Evolutionary conservation across 306 rosid species (phyloP), one percentile per base, ranked within the genome.

Genomic region (Malus sylvestris): DNA sequence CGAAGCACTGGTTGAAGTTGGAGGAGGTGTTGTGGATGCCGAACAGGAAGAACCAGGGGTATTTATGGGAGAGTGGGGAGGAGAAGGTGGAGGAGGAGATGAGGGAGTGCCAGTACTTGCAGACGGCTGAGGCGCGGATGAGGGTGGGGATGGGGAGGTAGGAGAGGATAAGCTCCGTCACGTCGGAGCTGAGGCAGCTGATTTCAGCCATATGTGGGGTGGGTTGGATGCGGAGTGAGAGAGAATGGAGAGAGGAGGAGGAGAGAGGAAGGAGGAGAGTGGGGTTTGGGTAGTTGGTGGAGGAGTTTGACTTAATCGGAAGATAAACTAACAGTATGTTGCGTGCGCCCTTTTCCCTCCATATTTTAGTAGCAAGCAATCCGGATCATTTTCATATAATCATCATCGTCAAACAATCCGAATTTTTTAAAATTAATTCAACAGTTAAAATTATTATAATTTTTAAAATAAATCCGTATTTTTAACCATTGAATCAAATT

Each of bases 21-120:
- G 93, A 86, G 63, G 96, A 83, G 68, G 90, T 88, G 83, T 91
- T 93, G 79, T 93, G 96, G 87, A 93, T 81, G 30, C 91, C 96
- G 33, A 86, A 82, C 73, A 93, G 97, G 82, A 91, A 89, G 70
- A 93, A 91, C 98, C 97, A 93, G 0, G 98, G 91, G 0, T 59
- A 72, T 27, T 61, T 61, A 30, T 29, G 52, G 68, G 45, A 19
- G 7, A n/a, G 32, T 55, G 25, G 20, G 44, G 77, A 6, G 66
- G 89, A 81, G 80, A 93, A 93, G 22, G 81, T 30, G 0, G 83
- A 25, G 6, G 93, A 87, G 5, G 92, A 85, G 77, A 91, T 81
- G 2, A 89, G 79, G 52, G 89, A 81, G 79, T 71, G 77, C 97
- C 98, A 93, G 75, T 35, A 87, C 77, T 83, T 89, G 88, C 96